Conservation (phyloP, 106 monocot species). For the Narthecium ossifragum region DNA sequence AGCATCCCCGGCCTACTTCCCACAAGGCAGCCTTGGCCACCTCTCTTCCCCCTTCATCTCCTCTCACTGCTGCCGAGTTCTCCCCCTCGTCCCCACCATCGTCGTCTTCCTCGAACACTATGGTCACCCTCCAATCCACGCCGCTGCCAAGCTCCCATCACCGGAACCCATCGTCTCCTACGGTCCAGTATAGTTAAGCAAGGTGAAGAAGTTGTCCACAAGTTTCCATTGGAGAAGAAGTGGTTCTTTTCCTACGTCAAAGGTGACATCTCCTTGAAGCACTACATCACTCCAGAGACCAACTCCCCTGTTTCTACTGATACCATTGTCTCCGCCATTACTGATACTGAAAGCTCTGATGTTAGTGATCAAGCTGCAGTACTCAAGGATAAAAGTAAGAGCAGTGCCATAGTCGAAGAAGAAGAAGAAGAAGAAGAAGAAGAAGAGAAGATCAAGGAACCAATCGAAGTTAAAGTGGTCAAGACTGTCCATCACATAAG, state of each 20-base stretch:
- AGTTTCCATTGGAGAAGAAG: slow-evolving; percentile 44
- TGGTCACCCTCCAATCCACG: no score
- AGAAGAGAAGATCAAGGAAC: background rate
- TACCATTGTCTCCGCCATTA: background rate
- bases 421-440: no score
- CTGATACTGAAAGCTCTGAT: background rate
- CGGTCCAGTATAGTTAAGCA: no score
- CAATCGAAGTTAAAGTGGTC: slow-evolving; percentile 4
- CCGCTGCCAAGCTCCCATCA: no score
- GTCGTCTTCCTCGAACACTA: no score
- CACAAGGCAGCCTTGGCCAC: no score
- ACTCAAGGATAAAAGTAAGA: no score
- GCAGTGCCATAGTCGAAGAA: slow-evolving; percentile 10
- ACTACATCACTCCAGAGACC: slow-evolving; percentile 28
- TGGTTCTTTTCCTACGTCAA: slow-evolving; percentile 38
- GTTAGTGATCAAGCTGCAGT: background rate
- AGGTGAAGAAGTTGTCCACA: slow-evolving; percentile 29
- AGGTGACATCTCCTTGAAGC: slow-evolving; percentile 37
- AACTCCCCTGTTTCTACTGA: slow-evolving; percentile 2
- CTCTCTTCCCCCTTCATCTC: no score
- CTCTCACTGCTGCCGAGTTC: no score
- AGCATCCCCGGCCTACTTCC: no score
- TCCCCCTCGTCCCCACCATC: no score
- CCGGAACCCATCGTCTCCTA: no score
- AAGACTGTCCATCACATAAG: slow-evolving; percentile 15